Base-by-base conservation (phyloP, 148 eudicot species). In the Salicornia ramosissima region DNA sequence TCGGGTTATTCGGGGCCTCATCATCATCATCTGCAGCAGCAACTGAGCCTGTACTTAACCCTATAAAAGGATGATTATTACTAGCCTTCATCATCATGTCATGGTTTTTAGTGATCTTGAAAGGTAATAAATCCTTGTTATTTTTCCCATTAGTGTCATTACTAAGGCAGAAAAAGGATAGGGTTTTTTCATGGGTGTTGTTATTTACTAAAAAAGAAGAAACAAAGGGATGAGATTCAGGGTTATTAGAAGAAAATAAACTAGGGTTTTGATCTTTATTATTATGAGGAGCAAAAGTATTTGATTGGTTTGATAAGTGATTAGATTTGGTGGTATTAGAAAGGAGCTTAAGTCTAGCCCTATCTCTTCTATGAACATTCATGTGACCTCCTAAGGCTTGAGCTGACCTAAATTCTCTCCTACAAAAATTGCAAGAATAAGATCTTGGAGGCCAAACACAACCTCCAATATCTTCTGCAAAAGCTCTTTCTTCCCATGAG, bases 311-410 rank as follows among this genome's bases (percentile, higher is more conserved):
- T 46, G 16, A 34, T 33, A 75, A 71, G 11, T 66, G 36, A n/a
- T n/a, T n/a, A 33, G 70, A 14, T 59, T 55, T 15, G 12, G 73
- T 15, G 12, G 73, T 71, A 50, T 55, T 60, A 8, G 85, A 75
- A 57, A 81, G 70, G 13, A 83, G 87, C 79, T 84, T 88, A 2
- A 85, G 79, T 45, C 82, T 87, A 60, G 97, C 97, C 59, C 92
- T 83, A 74, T 92, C 96, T 64, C 96, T 70, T 42, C 97, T 73
- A 68, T 92, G 97, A 47, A 92, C 90, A 74, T 92, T 92, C 97
- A 92, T 89, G 71, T 92, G 97, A 69, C 97, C 97, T 3, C 97
- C 97, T 34, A 91, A 74, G 50, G 97, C 97, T 82, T 91, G 97
- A 45, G 97, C 97, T 13, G 97, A 92, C 83, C 88, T 76, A 54